Evolutionary conservation across 345 rosid genomes (phyloP), one percentile per base, ranked within the genome.

Genomic region (Acer yangbiense): DNA sequence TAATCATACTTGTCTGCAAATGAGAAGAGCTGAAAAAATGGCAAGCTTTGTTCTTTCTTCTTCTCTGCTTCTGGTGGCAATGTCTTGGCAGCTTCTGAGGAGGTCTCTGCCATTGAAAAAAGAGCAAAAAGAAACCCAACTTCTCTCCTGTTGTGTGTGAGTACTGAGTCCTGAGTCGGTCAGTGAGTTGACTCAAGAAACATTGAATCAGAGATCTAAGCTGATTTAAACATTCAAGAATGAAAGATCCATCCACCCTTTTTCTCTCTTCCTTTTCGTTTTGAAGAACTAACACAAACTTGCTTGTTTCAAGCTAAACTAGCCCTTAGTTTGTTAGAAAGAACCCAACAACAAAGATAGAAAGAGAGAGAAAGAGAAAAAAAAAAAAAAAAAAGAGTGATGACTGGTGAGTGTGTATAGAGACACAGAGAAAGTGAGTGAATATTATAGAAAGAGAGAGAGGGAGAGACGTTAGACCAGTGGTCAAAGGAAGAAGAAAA

Each of bases 31-130:
- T 89, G 90, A 76, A 82, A 89, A 85, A 96, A 96, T 54, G 99
- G 97, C 79, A 96, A 86, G 88, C 92, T 96, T 74, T 92, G 94
- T 65, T 96, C 98, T 86, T 92, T 94, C 95, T 91, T 94, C 90
- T 94, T 94, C 88, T 91, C 99, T 17, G 93, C 97, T 57, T 96
- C 98, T 0, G 93, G 97, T 68, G 93, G 97, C 72, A 88, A 85
- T 63, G 92, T 44, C 76, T 88, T 90, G 0, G 86, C 44, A 62
- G 86, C 50, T 71, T 92, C 97, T 32, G 90, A 55, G 12, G 90
- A 55, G 12, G 88, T n/a, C 54, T 94, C 98, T 11, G 97, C 92
- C 97, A 93, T 91, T 76, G 23, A 44, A 17, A 60, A 54, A 29
- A 58, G 18, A 6, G 39, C 65, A 62, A 32, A 65, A 61, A 74